These are phyloP conservation scores for Trypanosoma scelopori DNA, from an alignment of 208 protist genomes.

Conservation along the genomic window DNA sequence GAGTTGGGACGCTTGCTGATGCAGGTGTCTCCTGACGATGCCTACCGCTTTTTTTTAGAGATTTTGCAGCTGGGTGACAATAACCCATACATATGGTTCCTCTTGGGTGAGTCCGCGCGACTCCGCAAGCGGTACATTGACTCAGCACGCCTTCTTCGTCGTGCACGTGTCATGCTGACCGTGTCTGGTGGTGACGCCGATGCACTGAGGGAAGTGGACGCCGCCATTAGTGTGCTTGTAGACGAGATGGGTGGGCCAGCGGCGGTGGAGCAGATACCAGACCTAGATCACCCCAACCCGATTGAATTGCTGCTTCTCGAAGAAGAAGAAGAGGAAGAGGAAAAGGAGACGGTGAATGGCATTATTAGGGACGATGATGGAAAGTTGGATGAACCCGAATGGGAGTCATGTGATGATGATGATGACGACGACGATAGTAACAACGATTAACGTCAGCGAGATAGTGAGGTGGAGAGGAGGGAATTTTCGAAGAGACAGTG, in stretches of 20 bases:
- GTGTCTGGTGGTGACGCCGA: conserved; percentile 50
- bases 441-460: neutral
- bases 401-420: conserved; percentile 65
- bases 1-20: conserved; percentile 89
- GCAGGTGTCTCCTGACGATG: conserved; percentile 78
- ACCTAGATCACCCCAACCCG: conserved; percentile 84
- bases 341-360: conserved; percentile 38
- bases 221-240: conserved; percentile 74
- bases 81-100: conserved; percentile 93
- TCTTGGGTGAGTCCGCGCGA: conserved; percentile 86
- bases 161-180: conserved; percentile 83
- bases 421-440: conserved; percentile 34
- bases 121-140: conserved; percentile 75
- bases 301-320: conserved; percentile 80
- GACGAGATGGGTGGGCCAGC: conserved; percentile 86
- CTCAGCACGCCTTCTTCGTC: conserved; percentile 76
- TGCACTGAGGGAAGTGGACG: conserved; percentile 75
- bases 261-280: conserved; percentile 57
- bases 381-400: conserved; percentile 67
- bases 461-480: no score
- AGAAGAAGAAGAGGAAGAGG: conserved; percentile 29
- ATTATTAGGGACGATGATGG: conserved; percentile 28
- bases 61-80: conserved; percentile 89
- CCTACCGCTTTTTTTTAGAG: conserved; percentile 78
- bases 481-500: neutral